These are phyloP conservation scores for Borovskyia barvae DNA, from an alignment of 208 protist genomes.

Conservation along the genomic window DNA sequence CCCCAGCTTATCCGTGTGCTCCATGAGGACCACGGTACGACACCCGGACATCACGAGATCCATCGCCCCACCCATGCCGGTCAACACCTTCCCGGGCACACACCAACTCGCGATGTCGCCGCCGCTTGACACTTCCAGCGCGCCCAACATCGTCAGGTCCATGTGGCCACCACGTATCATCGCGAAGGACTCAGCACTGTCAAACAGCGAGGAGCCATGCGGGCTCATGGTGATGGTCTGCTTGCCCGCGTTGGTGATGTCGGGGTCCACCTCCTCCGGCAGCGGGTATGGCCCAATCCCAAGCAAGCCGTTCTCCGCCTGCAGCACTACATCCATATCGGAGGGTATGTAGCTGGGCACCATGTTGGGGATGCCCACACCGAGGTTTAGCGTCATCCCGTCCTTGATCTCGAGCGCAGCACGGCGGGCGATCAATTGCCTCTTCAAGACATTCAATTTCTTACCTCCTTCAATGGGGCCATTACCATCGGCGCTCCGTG, in stretches of 20 bases:
- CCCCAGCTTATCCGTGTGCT: slow-evolving; percentile 88
- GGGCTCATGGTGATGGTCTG: slow-evolving; percentile 88
- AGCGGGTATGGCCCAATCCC: slow-evolving; percentile 89
- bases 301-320: slow-evolving; percentile 85
- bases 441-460: not conserved
- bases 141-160: slow-evolving; percentile 92
- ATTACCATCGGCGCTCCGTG: slow-evolving; percentile 6
- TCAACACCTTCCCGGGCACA: slow-evolving; percentile 92
- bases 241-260: slow-evolving; percentile 95
- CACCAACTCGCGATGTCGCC: slow-evolving; percentile 96
- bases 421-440: slow-evolving; percentile 70
- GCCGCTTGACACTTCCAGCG: slow-evolving; percentile 79
- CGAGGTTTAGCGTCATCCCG: slow-evolving; percentile 94
- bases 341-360: slow-evolving; percentile 78
- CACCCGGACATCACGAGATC: slow-evolving; percentile 73
- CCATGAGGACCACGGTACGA: slow-evolving; percentile 92
- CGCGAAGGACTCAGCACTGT: slow-evolving; percentile 80
- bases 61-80: slow-evolving; percentile 93
- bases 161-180: slow-evolving; percentile 95
- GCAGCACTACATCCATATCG: slow-evolving; percentile 75
- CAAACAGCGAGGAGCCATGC: slow-evolving; percentile 67
- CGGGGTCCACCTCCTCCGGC: slow-evolving; percentile 72
- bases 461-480: slow-evolving; percentile 1
- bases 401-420: slow-evolving; percentile 92
- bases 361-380: slow-evolving; percentile 94